Conservation (phyloP, 441 rosid genomes). For the Hura crepitans region DNA sequence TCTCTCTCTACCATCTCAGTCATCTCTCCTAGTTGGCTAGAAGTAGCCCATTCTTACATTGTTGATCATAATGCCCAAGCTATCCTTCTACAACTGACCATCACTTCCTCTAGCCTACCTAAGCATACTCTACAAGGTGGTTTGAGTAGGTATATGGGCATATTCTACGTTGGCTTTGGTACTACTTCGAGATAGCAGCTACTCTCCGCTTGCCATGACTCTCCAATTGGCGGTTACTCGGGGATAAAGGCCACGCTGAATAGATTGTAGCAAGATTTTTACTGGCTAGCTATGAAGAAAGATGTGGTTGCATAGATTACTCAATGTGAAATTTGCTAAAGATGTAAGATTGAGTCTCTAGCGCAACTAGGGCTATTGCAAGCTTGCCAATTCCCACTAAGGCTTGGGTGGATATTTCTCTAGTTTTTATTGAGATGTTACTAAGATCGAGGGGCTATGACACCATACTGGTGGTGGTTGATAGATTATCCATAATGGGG, state of each 20-base stretch:
- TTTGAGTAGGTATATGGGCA: not conserved
- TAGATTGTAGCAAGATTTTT: not conserved
- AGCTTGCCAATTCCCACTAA: not conserved
- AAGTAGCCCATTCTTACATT: not conserved
- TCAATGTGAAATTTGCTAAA: not conserved
- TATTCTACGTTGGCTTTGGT: not conserved
- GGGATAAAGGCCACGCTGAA: not conserved
- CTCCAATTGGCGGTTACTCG: not conserved
- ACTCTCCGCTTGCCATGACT: not conserved
- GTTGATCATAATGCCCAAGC: not conserved
- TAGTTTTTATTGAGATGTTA: constrained; percentile 5
- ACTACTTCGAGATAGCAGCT: not conserved
- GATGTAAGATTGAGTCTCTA: not conserved
- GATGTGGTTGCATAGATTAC: not conserved
- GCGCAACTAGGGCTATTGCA: not conserved
- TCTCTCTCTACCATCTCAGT: not conserved
- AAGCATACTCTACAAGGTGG: not conserved
- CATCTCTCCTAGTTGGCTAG: not conserved
- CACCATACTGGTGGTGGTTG: not conserved
- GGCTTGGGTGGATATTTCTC: not conserved
- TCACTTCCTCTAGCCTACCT: not conserved
- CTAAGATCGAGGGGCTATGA: not conserved
- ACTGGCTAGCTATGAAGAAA: not conserved
- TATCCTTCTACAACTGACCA: too few species aligned
- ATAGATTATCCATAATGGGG: not conserved